Evolutionary conservation across 108 stramenopile species (phyloP), one percentile per base, ranked within the genome.

Genomic region (Nannochloropsis salina): DNA sequence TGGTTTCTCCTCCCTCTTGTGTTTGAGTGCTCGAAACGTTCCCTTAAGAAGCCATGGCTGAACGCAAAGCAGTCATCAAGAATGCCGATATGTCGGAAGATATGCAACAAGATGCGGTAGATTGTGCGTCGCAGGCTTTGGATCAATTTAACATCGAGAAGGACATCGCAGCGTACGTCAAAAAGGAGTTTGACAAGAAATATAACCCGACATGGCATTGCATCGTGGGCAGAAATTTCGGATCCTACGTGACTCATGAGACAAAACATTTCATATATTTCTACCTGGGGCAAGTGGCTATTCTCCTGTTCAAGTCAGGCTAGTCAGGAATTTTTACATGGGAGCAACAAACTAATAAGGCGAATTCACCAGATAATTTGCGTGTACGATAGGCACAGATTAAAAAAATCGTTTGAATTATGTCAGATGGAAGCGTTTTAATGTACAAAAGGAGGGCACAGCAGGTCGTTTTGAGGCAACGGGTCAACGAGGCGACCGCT

Each of bases 261-360:
- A 98, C 97, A 10, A 99, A 99, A 90, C 97, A 99, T 93, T 99
- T 99, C 92, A 99, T 99, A 88, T 99, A 99, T 84, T 98, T 99
- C 88, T 99, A 99, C 90, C 94, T 99, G 44, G 98, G 98, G 1
- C 99, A 99, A 92, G 96, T 98, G 80, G 99, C 99, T 1, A 94
- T 99, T 84, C 89, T 99, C 82, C 92, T 99, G 21, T 99, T 99
- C 94, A 99, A 99, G 92, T 95, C 95, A 51, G 99, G 99, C 80
- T 99, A 95, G 92, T 3, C 20, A 31, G 31, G 31, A 31, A 31
- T 31, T 31, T 31, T 31, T 31, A 31, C 31, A 31, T 31, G 31
- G 8, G 2, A 6, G n/a, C 20, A 74, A n/a, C 15, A n/a, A 74
- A 74, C 3, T 0, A 6, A 6, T 8, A 74, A n/a, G 6, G 61